These are phyloP conservation scores for Huntiella decipiens DNA, from an alignment of 2,329 filamentous ascomycete species.

Conservation along the genomic window DNA sequence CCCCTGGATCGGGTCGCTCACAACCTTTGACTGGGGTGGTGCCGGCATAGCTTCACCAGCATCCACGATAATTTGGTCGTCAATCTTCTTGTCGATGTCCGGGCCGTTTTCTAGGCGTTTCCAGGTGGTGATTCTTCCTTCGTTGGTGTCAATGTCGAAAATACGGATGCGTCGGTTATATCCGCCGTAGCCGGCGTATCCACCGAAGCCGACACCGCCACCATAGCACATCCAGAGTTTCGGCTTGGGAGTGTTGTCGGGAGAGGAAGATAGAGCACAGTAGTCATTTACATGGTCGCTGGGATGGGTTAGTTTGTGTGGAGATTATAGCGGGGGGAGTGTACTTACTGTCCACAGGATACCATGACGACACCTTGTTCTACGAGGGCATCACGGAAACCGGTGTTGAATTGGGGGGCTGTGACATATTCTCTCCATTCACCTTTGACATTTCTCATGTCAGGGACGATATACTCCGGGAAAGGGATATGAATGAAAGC, in stretches of 20 bases:
- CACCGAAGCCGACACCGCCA: slow-evolving; percentile 78
- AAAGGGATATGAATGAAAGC: slow-evolving; percentile 96
- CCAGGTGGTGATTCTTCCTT: slow-evolving; percentile 75
- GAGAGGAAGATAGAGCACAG: slow-evolving; percentile 46
- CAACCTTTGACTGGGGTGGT: slow-evolving; percentile 8
- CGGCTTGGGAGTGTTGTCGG: slow-evolving; percentile 31
- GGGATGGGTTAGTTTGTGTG: slow-evolving; percentile 8
- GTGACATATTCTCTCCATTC: slow-evolving; percentile 69
- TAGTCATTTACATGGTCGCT: slow-evolving; percentile 96
- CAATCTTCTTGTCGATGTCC: slow-evolving; percentile 25
- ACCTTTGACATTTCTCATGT: slow-evolving; percentile 39
- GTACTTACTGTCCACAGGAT: slow-evolving; percentile 69
- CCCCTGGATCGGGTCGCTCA: slow-evolving; percentile 9
- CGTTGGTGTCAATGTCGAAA: slow-evolving; percentile 86
- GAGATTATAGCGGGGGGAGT: not conserved
- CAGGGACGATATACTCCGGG: slow-evolving; percentile 57
- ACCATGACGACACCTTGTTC: slow-evolving; percentile 73
- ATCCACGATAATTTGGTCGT: slow-evolving; percentile 49
- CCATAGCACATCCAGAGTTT: slow-evolving; percentile 97
- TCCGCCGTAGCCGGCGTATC: slow-evolving; percentile 78
- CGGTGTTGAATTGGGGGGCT: slow-evolving; percentile 72
- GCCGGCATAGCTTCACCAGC: slow-evolving; percentile 28
- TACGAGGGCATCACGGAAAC: slow-evolving; percentile 79
- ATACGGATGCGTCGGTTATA: slow-evolving; percentile 71
- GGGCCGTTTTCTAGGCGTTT: slow-evolving; percentile 63